Conservation (phyloP, 1,139 yeast genomes). For the Suhomyces anneliseae region DNA sequence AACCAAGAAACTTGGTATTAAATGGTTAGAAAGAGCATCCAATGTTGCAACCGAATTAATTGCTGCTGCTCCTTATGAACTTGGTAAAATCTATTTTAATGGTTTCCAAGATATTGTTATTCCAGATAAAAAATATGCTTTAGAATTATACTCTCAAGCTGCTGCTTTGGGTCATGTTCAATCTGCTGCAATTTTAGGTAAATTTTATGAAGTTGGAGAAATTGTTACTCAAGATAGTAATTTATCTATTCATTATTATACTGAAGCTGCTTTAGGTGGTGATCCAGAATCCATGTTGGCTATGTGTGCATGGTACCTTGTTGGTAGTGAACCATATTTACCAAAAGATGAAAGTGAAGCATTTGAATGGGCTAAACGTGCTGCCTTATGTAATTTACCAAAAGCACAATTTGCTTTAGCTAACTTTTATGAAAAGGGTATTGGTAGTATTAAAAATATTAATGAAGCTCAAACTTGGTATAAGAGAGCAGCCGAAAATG, state of each 20-base stretch:
- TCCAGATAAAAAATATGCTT: slow-evolving; percentile 79
- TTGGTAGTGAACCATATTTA: slow-evolving; percentile 82
- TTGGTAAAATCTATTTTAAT: slow-evolving; percentile 77
- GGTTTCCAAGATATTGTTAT: slow-evolving; percentile 89
- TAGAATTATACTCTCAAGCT: slow-evolving; percentile 83
- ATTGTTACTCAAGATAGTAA: slow-evolving; percentile 80
- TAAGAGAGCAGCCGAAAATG: slow-evolving; percentile 67
- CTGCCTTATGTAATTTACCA: slow-evolving; percentile 71
- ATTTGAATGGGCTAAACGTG: slow-evolving; percentile 89
- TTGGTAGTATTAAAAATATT: slow-evolving; percentile 69
- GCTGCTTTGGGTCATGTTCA: slow-evolving; percentile 86
- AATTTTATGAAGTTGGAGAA: slow-evolving; percentile 80
- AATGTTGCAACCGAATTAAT: slow-evolving; percentile 81
- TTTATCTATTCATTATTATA: slow-evolving; percentile 87
- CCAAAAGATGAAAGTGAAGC: slow-evolving; percentile 83
- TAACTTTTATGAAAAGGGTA: slow-evolving; percentile 81
- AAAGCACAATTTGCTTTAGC: slow-evolving; percentile 90
- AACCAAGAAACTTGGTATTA: slow-evolving; percentile 82
- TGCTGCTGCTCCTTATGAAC: slow-evolving; percentile 90
- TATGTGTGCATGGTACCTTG: slow-evolving; percentile 94
- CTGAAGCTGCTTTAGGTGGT: slow-evolving; percentile 86
- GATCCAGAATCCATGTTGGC: slow-evolving; percentile 90
- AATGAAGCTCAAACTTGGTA: slow-evolving; percentile 74
- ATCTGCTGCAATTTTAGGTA: slow-evolving; percentile 78
- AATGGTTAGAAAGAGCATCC: slow-evolving; percentile 88